phyloP scores from a whole-genome alignment of 129 eudicot genomes.

The Arctium lappa region DNA sequence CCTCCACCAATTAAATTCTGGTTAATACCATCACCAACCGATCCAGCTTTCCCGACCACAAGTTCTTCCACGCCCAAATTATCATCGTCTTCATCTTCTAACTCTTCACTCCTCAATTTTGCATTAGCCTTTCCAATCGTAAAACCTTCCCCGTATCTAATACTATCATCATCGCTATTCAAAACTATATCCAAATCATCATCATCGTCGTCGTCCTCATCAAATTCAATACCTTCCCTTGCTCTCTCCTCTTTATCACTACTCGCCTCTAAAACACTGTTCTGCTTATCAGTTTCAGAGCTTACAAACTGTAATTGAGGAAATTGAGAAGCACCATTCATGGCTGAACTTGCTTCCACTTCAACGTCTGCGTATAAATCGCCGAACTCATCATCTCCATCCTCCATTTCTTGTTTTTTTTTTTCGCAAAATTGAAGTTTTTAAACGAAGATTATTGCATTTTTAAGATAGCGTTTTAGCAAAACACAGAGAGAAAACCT shows the following conservation, averaged over 20 bases:
- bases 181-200: constrained; percentile 60
- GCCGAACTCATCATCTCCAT: constrained; percentile 64
- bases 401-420: constrained; percentile 37
- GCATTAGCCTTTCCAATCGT: constrained; percentile 1
- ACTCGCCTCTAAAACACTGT: not conserved
- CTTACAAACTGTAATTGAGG: constrained; percentile 12
- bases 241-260: not conserved
- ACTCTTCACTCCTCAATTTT: constrained; percentile 7
- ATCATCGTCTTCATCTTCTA: constrained; percentile 28
- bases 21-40: constrained; percentile 1
- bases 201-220: constrained; percentile 27
- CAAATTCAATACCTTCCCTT: constrained; percentile 4
- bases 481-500: not conserved
- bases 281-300: not conserved
- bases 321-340: constrained; percentile 23
- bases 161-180: constrained; percentile 38
- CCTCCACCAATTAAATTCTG: constrained; percentile 23
- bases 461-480: not conserved
- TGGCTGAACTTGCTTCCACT: constrained; percentile 60
- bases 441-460: constrained; percentile 3
- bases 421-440: not conserved
- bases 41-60: constrained; percentile 15
- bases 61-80: not conserved
- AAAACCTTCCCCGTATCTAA: constrained; percentile 5
- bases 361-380: constrained; percentile 81